These are phyloP conservation scores for Termitomyces bulborhizus DNA, from an alignment of 768 basidiomycete species.

Conservation along the genomic window DNA sequence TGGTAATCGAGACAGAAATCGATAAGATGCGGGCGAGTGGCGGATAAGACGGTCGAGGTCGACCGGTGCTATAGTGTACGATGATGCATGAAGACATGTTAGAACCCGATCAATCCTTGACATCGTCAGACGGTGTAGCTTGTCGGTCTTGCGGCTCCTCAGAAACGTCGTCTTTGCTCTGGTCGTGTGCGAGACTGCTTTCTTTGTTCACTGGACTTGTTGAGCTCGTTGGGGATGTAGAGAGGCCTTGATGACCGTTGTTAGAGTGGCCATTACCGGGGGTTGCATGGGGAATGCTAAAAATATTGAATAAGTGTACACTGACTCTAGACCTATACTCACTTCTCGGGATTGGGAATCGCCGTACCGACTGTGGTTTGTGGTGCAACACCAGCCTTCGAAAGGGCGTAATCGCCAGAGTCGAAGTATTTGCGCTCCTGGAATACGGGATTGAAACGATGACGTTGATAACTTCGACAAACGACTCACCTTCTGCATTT, in stretches of 20 bases:
- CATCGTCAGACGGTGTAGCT: constrained; percentile 3
- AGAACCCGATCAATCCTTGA: constrained; percentile 12
- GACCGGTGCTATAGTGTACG: constrained; percentile 14
- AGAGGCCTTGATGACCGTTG: constrained; percentile 51
- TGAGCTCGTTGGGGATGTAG: constrained; percentile 70
- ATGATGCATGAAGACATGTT: constrained; percentile 10
- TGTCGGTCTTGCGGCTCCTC: constrained; percentile 15
- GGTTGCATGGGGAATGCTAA: constrained; percentile 88
- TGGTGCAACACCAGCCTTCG: constrained; percentile 89
- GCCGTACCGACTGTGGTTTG: constrained; percentile 90
- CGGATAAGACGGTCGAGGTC: constrained; percentile 12
- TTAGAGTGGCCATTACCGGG: constrained; percentile 39
- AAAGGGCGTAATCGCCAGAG: constrained; percentile 96
- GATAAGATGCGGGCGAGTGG: constrained; percentile 16
- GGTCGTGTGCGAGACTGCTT: constrained; percentile 39
- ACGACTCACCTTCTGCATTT: constrained; percentile 84
- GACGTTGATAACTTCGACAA: constrained; percentile 8
- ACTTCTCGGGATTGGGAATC: constrained; percentile 98
- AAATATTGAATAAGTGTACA: constrained; percentile 12
- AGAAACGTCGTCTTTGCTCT: constrained; percentile 24
- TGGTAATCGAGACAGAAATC: constrained; percentile 16
- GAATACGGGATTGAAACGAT: constrained; percentile 9
- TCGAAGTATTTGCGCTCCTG: constrained; percentile 99
- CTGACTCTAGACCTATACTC: constrained; percentile 23
- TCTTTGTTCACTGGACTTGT: constrained; percentile 64